Base-by-base conservation (phyloP, 805 yeast species). In the Yamadazyma scolyti region DNA sequence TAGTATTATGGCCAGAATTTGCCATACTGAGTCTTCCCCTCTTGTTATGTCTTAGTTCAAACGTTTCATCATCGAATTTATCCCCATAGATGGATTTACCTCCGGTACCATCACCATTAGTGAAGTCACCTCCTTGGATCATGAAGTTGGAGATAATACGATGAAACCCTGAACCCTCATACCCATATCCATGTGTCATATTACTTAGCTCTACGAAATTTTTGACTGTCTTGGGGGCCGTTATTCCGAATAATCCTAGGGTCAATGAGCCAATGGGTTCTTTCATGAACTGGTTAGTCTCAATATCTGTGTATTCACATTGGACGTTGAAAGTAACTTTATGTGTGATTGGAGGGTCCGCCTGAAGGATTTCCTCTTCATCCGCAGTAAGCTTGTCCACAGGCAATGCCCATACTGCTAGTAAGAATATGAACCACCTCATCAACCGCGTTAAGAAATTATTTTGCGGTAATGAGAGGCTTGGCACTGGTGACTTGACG, bases 1-100 rank as follows among this genome's bases (percentile, higher is more conserved):
- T 70, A 10, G 72, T 59, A 40, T 68, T 50, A 2, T 66, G 60
- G 1, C 75, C 74, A 4, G 65, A 25, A 48, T 86, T 86, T 36
- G 96, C 96, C 96, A 86, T 86, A n/a, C 93, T 84, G 52, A 86
- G 58, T 43, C 84, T 65, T 45, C 94, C 94, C 31, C 83, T 75
- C 51, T 74, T 77, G 61, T 74, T 73, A 72, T 85, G 95, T 46
- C 61, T 77, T 61, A 77, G 69, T 37, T 57, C 50, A 50, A 83
- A 82, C 68, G 80, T 79, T 61, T 77, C 81, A 41, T 75, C 79
- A 5, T 68, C 63, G 25, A 48, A 47, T 14, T 27, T 13, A 3
- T 30, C 21, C 2, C 48, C 48, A 27, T 80, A 82, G 52, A 82
- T 81, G 20, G 87, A 79, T 58, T 75, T 73, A 49, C 97, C 96